Percentiles rank a stretch among this genome's conserved stretches.
Conservation (phyloP, 225 moss, liverwort and hornwort species). For the Bryum argenteum region DNA sequence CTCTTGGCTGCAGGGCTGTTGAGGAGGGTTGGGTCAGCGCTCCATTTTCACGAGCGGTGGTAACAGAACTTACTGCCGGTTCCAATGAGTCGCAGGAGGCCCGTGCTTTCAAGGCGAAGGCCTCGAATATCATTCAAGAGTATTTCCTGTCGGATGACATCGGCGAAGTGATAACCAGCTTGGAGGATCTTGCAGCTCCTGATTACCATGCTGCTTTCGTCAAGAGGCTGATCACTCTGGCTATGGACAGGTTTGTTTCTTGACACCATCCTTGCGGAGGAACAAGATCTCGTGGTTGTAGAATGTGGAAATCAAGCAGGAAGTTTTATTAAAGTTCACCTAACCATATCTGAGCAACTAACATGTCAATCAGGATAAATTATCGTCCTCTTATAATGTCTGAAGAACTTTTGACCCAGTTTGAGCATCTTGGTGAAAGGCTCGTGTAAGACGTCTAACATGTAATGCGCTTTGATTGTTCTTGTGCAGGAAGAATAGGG, state of each 20-base stretch:
- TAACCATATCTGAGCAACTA: too few relatives aligned
- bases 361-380: too few relatives aligned
- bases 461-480: not conserved
- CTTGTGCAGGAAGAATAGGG: conserved; percentile 75
- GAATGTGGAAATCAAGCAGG: too few relatives aligned
- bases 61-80: conserved; percentile 52
- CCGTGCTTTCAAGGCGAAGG: conserved; percentile 74
- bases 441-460: conserved; percentile 1
- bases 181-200: conserved; percentile 96
- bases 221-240: conserved; percentile 82
- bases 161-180: conserved; percentile 83
- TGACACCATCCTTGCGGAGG: not conserved
- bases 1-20: conserved; percentile 50
- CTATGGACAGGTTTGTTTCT: conserved; percentile 72
- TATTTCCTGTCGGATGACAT: conserved; percentile 97
- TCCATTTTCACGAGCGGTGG: conserved; percentile 55
- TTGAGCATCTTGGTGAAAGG: not conserved
- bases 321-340: too few relatives aligned
- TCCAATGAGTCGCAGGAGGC: conserved; percentile 67
- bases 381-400: too few relatives aligned
- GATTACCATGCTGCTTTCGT: conserved; percentile 82
- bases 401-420: too few relatives aligned
- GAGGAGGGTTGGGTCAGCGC: conserved; percentile 88
- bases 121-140: conserved; percentile 87
- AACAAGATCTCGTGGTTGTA: not conserved